phyloP scores from a whole-genome alignment of 1,284 basidiomycete species.

The Ustilago xerochloae region DNA sequence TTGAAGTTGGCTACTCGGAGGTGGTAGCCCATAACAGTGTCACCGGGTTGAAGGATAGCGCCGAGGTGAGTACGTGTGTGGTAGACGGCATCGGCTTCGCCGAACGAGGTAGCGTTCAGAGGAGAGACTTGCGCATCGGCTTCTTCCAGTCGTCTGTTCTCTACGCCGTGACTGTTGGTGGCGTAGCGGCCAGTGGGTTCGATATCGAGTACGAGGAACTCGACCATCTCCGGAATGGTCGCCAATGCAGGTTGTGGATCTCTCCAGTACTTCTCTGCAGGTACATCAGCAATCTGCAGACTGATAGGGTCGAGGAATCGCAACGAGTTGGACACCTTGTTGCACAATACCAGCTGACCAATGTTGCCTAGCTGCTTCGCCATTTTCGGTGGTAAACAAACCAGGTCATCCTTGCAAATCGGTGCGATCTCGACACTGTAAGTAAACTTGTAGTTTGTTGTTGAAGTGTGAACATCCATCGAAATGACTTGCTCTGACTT shows the following conservation, averaged over 20 bases:
- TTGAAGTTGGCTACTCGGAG: constrained; percentile 92
- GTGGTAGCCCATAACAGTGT: constrained; percentile 90
- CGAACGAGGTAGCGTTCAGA: constrained; percentile 76
- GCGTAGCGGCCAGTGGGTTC: constrained; percentile 73
- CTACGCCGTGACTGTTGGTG: constrained; percentile 53
- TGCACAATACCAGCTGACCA: constrained; percentile 84
- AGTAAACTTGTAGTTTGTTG: constrained; percentile 96
- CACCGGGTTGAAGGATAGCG: constrained; percentile 92
- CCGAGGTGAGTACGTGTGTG: constrained; percentile 97
- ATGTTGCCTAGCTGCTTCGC: constrained; percentile 88
- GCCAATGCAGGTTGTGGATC: constrained; percentile 86
- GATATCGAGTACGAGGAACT: constrained; percentile 94
- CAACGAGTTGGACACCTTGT: constrained; percentile 88
- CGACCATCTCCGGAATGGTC: constrained; percentile 84
- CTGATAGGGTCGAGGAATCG: constrained; percentile 91
- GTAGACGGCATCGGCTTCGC: constrained; percentile 79
- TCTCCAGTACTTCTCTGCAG: constrained; percentile 88
- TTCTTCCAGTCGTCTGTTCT: constrained; percentile 47
- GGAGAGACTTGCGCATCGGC: constrained; percentile 95
- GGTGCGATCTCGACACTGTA: constrained; percentile 97
- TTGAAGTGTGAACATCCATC: constrained; percentile 88
- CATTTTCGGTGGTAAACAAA: constrained; percentile 85
- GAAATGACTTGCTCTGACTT: constrained; percentile 93
- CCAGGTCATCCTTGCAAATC: constrained; percentile 96
- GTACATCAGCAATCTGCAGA: constrained; percentile 83